A percentile compares a stretch with the other conserved stretches of the same genome.
Evolutionary conservation across 805 yeast genomes (phyloP).

Genomic region (Candida qinlingensis): DNA sequence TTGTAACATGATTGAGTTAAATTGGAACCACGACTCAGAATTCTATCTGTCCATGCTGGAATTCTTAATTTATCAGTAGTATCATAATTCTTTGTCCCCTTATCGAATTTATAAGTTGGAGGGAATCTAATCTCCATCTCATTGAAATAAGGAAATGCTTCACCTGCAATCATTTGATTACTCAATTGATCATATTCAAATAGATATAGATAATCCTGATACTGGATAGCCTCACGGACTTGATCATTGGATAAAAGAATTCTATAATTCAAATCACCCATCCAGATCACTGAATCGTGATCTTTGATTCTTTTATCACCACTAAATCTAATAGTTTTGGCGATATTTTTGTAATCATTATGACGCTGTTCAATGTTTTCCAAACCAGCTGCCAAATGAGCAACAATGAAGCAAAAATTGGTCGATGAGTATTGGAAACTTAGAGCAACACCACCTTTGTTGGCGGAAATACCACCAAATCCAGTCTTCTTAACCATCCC

Average conservation of each 20-base stretch:
- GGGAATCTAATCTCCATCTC: conserved; percentile 77
- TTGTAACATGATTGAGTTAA: conserved; percentile 58
- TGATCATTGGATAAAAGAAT: conserved; percentile 65
- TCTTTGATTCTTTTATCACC: conserved; percentile 55
- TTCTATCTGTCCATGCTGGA: conserved; percentile 98
- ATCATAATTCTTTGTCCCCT: conserved; percentile 77
- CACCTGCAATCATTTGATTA: conserved; percentile 68
- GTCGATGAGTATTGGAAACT: conserved; percentile 63
- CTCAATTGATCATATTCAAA: conserved; percentile 74
- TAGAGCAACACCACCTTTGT: conserved; percentile 76
- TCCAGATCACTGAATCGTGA: conserved; percentile 81
- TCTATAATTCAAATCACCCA: conserved; percentile 92
- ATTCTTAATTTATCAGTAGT: conserved; percentile 86
- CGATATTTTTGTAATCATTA: conserved; percentile 76
- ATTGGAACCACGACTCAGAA: conserved; percentile 58
- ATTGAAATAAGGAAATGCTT: conserved; percentile 73
- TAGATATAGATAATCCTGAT: conserved; percentile 43
- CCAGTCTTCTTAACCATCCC: conserved; percentile 86
- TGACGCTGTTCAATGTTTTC: conserved; percentile 78
- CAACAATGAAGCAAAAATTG: conserved; percentile 69
- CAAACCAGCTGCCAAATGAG: conserved; percentile 93
- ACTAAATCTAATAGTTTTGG: conserved; percentile 63
- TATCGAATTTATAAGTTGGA: conserved; percentile 94
- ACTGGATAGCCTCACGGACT: conserved; percentile 52
- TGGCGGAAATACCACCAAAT: conserved; percentile 82